phyloP scores from a whole-genome alignment of 2,329 filamentous ascomycete genomes.

The Clathrospora elynae region DNA sequence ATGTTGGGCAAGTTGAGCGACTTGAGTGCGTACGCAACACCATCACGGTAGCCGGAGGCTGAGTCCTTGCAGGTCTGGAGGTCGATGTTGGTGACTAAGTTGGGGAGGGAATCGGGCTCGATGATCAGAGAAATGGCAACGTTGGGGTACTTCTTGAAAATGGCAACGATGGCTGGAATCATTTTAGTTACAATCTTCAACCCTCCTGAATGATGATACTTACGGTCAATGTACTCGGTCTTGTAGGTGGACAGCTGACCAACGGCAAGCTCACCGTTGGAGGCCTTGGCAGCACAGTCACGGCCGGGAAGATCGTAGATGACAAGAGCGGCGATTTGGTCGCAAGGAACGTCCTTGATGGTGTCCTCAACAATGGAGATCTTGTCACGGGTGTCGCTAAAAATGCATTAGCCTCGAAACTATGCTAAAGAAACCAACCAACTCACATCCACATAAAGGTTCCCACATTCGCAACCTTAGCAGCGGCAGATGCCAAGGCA shows the following conservation, averaged over 20 bases:
- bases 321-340: conserved; percentile 60
- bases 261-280: conserved; percentile 67
- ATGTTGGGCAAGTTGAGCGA: conserved; percentile 67
- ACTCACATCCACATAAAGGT: conserved; percentile 62
- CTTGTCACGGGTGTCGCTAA: conserved; percentile 56
- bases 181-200: conserved; percentile 3
- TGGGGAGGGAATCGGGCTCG: conserved; percentile 68
- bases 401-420: conserved; percentile 21
- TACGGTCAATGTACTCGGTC: conserved; percentile 58
- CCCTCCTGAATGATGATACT: conserved; percentile 7
- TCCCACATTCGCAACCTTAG: conserved; percentile 56
- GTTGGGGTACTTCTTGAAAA: conserved; percentile 61
- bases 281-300: conserved; percentile 68
- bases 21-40: conserved; percentile 63
- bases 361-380: conserved; percentile 56
- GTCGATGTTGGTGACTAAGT: conserved; percentile 66
- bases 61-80: conserved; percentile 62
- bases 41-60: conserved; percentile 61
- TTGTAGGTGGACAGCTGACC: conserved; percentile 59
- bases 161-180: conserved; percentile 54
- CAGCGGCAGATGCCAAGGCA: conserved; percentile 58
- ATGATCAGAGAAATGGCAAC: conserved; percentile 50
- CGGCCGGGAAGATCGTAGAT: conserved; percentile 69
- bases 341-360: conserved; percentile 58
- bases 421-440: background rate